Conservation (phyloP, 345 rosid genomes). For the Eucalyptus regnans region DNA sequence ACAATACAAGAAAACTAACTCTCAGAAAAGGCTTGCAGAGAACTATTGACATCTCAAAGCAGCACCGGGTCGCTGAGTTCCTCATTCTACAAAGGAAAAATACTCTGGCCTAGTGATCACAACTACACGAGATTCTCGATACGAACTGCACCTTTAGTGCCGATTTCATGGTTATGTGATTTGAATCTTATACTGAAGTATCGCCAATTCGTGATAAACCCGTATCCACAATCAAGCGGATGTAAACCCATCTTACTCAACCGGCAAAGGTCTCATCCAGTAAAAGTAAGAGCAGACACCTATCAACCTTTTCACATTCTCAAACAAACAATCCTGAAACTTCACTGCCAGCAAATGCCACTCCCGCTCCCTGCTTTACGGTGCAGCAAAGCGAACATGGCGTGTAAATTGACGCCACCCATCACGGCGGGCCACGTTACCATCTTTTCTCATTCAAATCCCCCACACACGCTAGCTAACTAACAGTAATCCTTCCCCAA, state of each 20-base stretch:
- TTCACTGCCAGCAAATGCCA: not conserved
- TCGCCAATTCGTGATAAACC: not conserved
- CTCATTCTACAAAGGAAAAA: not conserved
- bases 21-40: not conserved
- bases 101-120: not conserved
- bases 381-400: not conserved
- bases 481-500: not conserved
- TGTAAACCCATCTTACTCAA: not conserved
- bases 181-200: not conserved
- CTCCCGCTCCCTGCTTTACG: not conserved
- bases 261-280: not conserved
- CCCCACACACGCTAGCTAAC: not conserved
- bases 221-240: fast-evolving
- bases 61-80: not conserved
- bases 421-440: not conserved
- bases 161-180: not conserved
- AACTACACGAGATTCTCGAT: not conserved
- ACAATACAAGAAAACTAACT: not conserved
- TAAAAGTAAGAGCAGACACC: not conserved
- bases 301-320: not conserved
- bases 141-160: not conserved
- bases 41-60: not conserved
- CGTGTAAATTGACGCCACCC: not conserved
- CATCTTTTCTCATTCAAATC: not conserved
- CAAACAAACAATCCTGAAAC: not conserved